Base-by-base conservation (phyloP, 148 eudicot species). In the Fallopia convolvulus region DNA sequence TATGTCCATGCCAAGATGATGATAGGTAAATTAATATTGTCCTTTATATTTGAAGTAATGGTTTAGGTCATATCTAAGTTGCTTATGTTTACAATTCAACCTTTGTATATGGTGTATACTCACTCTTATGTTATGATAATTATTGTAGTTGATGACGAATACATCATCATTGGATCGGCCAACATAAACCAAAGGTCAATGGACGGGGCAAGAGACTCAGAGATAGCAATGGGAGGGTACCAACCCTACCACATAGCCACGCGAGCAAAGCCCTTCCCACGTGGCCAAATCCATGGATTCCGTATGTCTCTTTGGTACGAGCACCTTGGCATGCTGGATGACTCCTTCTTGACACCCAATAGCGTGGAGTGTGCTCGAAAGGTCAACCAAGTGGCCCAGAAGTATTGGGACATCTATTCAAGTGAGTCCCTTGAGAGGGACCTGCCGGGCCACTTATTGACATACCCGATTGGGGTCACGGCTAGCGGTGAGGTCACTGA, bases 221-320 rank as follows among this genome's bases (percentile, higher is more conserved):
- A 92, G 89, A 92, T 92, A 72, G 97, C 97, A 42, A 92, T 92
- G 90, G 97, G 97, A 70, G 93, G 77, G 10, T 92, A 85, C 82
- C 97, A 92, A 74, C 97, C 94, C 6, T 68, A 84, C 46, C 88
- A 92, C 76, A 55, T 90, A 41, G 81, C 91, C 20, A 70, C 77
- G 11, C 40, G 70, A 5, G 46, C 78, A 33, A 36, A 68, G 2
- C 72, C 46, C 36, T 68, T 14, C 78, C 86, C 55, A 82, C 88
- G 76, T 72, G 94, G 93, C 2, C 80, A 87, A 42, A 84, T 92
- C 75, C 87, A 63, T 42, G 89, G 90, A 33, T 85, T 89, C 52
- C 77, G 97, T 66, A 82, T 89, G 88, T 87, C 97, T 6, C 74
- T 92, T 26, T 92, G 97, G 94, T 83, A 77, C 14, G 97, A 92